Evolutionary conservation across 2,329 filamentous ascomycete species (phyloP), one percentile per base, ranked within the genome.

Genomic region (Scedosporium dehoogii): DNA sequence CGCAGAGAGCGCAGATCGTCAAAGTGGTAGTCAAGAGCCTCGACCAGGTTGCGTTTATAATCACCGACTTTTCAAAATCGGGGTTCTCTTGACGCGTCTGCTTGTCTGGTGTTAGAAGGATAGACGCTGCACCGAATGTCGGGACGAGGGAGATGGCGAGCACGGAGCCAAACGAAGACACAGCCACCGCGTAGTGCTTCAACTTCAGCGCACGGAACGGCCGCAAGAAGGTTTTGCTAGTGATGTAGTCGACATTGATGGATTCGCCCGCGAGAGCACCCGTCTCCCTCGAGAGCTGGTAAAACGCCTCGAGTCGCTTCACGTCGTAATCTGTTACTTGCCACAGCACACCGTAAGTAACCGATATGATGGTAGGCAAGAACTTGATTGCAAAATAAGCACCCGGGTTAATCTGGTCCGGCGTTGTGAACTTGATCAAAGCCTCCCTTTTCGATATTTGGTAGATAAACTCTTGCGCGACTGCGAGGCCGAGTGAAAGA

Each of bases 191-290:
- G 69, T 86, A 88, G 67, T 91, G 88, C 55, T 79, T 79, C 65
- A 83, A 80, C 64, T 77, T 77, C 2, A 90, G 68, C 1, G 88
- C 87, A 56, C 81, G 78, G 4, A 90, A 72, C 0, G 88, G 88
- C 2, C 86, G 80, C 46, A 87, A 73, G 68, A 89, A 84, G 68
- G 81, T 85, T 74, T 87, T 83, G 67, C 84, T 81, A 4, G 87
- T 90, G 55, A 89, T 79, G 64, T 91, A 91, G 71, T 90, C 86
- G 64, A 89, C 86, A 65, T 90, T 91, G 68, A 91, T 81, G 0
- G 85, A 89, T 69, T 85, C 82, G 46, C 81, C 81, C 0, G 85
- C 86, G 21, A 85, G 73, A 1, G 86, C 84, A 14, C 86, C 86
- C 3, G 78, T 79, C 3, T 79, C 75, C 65, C 79, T 83, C 3